Conservation (phyloP, 2,329 filamentous ascomycete genomes). For the Grosmannia penicillata region DNA sequence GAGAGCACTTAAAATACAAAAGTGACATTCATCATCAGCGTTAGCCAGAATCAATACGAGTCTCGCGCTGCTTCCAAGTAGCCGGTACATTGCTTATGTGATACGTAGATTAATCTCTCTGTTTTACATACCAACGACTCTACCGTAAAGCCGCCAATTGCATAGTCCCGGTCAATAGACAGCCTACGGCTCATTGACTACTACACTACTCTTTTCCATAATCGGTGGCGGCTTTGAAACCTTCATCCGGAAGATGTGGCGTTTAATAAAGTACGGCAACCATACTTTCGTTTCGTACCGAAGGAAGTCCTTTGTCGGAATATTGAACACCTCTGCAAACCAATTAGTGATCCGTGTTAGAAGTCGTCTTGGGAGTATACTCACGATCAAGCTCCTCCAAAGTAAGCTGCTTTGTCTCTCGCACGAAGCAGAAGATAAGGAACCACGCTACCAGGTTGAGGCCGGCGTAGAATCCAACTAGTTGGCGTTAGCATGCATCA, state of each 20-base stretch:
- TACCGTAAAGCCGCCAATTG: background rate
- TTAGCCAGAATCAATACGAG: no score
- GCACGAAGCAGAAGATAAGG: slow-evolving; percentile 42
- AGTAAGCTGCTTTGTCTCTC: slow-evolving; percentile 45
- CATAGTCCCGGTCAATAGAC: no score
- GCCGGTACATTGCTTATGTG: no score
- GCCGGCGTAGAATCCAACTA: slow-evolving; percentile 35
- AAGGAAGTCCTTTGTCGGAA: slow-evolving; percentile 42
- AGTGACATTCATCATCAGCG: no score
- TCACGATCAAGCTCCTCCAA: slow-evolving; percentile 42
- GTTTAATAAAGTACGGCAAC: slow-evolving; percentile 35
- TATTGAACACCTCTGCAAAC: slow-evolving; percentile 43
- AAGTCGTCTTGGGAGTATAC: slow-evolving; percentile 44
- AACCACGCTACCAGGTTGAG: slow-evolving; percentile 41
- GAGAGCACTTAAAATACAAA: no score
- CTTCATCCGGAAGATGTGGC: background rate
- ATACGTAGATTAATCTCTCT: no score
- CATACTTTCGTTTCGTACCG: slow-evolving; percentile 40
- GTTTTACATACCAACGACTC: no score
- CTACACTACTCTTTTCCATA: background rate
- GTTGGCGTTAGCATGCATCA: no score
- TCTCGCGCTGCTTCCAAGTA: no score
- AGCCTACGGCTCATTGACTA: background rate
- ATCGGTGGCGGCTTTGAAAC: background rate
- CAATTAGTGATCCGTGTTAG: slow-evolving; percentile 14